phyloP scores from a whole-genome alignment of 345 rosid species.

The Conringia planisiliqua region DNA sequence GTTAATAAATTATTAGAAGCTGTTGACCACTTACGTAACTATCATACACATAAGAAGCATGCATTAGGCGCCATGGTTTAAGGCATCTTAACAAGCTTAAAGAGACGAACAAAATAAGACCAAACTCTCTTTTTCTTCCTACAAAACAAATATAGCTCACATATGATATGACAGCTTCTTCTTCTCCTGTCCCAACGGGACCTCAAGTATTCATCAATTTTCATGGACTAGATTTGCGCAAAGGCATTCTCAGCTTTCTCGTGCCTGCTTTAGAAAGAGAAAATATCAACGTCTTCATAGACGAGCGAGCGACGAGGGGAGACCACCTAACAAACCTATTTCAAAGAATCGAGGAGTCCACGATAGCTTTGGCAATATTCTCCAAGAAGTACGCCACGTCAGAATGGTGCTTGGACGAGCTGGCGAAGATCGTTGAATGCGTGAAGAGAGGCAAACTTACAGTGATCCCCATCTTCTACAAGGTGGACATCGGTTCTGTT shows the following conservation, averaged over 20 bases:
- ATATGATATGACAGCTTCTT: background rate
- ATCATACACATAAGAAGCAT: background rate
- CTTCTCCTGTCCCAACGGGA: background rate
- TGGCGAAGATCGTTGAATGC: background rate
- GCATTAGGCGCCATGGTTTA: background rate
- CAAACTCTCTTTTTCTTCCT: background rate
- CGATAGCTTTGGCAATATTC: background rate
- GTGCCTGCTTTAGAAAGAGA: background rate
- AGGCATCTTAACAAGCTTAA: background rate
- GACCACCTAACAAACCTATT: background rate
- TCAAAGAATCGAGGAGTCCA: conserved; percentile 1
- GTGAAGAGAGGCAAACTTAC: background rate
- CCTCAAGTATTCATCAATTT: conserved; percentile 25
- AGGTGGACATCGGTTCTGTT: background rate
- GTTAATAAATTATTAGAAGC: no score
- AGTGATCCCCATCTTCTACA: conserved; percentile 14
- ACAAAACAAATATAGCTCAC: background rate
- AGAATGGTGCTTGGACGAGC: conserved; percentile 4
- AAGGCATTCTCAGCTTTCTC: conserved; percentile 3
- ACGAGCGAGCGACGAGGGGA: background rate
- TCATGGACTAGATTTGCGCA: conserved; percentile 5
- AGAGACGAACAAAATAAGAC: background rate
- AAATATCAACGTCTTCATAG: conserved; percentile 3
- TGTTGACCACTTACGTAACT: background rate
- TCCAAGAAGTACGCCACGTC: background rate